Conservation (phyloP, 2,329 filamentous ascomycete species). For the Exophiala dermatitidis region DNA sequence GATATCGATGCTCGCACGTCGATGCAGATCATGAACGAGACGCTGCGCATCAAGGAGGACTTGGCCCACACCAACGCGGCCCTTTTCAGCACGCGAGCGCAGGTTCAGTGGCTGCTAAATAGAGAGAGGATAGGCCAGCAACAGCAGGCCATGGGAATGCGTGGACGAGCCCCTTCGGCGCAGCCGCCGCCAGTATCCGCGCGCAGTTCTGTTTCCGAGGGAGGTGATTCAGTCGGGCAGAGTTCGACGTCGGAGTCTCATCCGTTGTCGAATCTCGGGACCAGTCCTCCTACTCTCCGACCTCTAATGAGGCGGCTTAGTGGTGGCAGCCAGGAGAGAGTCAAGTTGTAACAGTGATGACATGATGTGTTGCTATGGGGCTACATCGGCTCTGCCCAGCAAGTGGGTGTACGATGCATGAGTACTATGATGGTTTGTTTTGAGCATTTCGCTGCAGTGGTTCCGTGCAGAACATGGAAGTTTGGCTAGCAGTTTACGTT, state of each 20-base stretch:
- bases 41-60: slow-evolving; percentile 54
- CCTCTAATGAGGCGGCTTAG: slow-evolving; percentile 19
- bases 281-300: slow-evolving; percentile 19
- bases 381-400: too few species aligned
- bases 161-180: slow-evolving; percentile 18
- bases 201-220: slow-evolving; percentile 18
- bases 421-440: too few species aligned
- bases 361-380: background rate
- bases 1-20: slow-evolving; percentile 55
- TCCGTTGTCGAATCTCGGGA: slow-evolving; percentile 7
- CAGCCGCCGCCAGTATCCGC: slow-evolving; percentile 10
- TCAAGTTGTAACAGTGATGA: slow-evolving; percentile 14
- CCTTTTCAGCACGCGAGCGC: slow-evolving; percentile 52
- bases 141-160: slow-evolving; percentile 20
- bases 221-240: slow-evolving; percentile 6
- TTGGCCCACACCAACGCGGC: slow-evolving; percentile 56
- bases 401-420: too few species aligned
- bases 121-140: slow-evolving; percentile 38
- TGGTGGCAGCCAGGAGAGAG: slow-evolving; percentile 20
- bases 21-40: slow-evolving; percentile 59
- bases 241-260: slow-evolving; percentile 13
- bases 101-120: slow-evolving; percentile 57
- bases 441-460: too few species aligned
- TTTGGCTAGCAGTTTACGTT: too few species aligned
- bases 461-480: too few species aligned